Conservation (phyloP, 257 asterid genomes). For the Agastache rugosa region DNA sequence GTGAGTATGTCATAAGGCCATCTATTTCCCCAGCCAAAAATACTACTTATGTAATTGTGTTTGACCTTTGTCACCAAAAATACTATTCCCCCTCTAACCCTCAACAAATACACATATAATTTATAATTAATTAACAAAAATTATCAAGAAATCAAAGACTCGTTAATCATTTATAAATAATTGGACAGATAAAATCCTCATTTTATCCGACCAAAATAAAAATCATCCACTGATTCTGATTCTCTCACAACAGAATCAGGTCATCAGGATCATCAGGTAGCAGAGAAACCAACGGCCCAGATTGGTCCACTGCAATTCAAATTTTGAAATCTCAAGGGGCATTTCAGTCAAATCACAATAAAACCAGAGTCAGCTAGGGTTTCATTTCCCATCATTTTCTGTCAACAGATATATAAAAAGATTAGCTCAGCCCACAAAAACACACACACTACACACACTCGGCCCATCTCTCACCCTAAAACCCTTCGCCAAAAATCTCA, state of each 20-base stretch:
- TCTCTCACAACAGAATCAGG: conserved; percentile 2
- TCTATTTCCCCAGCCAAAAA: background rate
- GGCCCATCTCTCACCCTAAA: conserved; percentile 30
- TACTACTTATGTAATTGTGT: background rate
- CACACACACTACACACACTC: conserved; percentile 37
- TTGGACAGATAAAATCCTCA: background rate
- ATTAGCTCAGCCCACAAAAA: conserved; percentile 43
- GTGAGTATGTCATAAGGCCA: too few species aligned
- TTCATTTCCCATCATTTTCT: conserved; percentile 43
- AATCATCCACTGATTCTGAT: background rate
- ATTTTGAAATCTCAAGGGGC: conserved; percentile 51
- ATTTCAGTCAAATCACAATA: conserved; percentile 37
- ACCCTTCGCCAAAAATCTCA: conserved; percentile 35
- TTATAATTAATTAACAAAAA: too few species aligned
- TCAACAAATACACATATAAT: background rate
- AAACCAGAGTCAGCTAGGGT: conserved; percentile 62
- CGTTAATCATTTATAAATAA: background rate
- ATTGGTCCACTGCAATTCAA: conserved; percentile 35
- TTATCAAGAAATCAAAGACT: background rate
- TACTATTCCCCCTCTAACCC: too few species aligned
- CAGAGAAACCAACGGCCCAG: conserved; percentile 37
- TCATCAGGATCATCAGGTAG: background rate
- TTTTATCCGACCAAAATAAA: background rate
- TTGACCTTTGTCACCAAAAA: too few species aligned
- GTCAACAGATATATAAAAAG: conserved; percentile 37